phyloP scores from a whole-genome alignment of 345 rosid genomes.

The Linum tenue region DNA sequence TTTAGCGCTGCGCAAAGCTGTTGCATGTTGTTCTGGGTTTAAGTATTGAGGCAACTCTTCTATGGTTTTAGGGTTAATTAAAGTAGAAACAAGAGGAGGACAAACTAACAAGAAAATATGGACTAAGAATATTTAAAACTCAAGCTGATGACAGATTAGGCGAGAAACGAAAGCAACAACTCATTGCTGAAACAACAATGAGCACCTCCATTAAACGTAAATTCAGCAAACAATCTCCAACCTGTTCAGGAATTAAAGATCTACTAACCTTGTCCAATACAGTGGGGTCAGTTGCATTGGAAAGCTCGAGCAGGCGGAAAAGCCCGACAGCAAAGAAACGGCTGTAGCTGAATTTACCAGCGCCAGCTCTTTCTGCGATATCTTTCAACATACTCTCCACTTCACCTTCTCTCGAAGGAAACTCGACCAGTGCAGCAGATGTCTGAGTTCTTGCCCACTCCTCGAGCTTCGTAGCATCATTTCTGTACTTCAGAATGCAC shows the following conservation, averaged over 20 bases:
- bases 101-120: no score
- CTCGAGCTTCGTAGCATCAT: conserved; percentile 81
- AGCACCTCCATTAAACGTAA: no score
- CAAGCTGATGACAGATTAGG: no score
- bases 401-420: conserved; percentile 72
- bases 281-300: conserved; percentile 77
- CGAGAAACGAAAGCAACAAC: no score
- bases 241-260: background rate
- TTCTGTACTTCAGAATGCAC: conserved; percentile 29
- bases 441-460: conserved; percentile 81
- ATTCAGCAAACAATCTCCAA: no score
- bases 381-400: conserved; percentile 66
- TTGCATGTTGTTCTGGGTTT: conserved; percentile 6
- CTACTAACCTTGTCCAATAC: conserved; percentile 64
- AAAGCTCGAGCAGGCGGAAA: conserved; percentile 93
- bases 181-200: no score
- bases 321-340: conserved; percentile 96
- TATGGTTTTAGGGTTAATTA: no score
- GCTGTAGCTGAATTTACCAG: conserved; percentile 81
- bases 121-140: no score
- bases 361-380: conserved; percentile 69
- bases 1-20: conserved; percentile 92
- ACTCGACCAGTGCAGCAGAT: conserved; percentile 58
- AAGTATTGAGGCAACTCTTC: no score
- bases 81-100: no score